These are phyloP conservation scores for Alternaria viburni DNA, from an alignment of 2,329 filamentous ascomycete species.

Conservation along the genomic window DNA sequence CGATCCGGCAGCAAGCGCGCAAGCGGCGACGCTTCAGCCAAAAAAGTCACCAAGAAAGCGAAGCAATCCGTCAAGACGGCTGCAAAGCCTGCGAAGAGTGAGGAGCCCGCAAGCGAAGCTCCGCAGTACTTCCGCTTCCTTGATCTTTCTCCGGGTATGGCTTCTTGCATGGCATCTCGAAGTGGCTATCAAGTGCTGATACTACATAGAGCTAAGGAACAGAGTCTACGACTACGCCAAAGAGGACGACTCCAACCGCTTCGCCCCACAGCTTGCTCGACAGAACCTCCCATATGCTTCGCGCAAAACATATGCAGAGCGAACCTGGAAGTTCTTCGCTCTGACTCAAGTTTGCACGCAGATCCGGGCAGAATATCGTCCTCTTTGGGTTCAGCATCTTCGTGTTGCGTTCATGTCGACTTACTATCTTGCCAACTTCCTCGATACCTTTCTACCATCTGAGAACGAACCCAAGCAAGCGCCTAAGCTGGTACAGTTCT, in stretches of 20 bases:
- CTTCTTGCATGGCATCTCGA: too few relatives aligned
- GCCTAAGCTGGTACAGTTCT: too few relatives aligned
- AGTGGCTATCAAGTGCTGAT: neutral
- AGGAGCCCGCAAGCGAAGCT: neutral
- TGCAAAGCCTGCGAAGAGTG: neutral
- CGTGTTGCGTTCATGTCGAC: neutral
- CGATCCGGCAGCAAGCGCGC: neutral
- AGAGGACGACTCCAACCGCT: neutral
- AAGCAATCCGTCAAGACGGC: neutral
- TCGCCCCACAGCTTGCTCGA: too few relatives aligned
- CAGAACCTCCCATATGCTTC: too few relatives aligned
- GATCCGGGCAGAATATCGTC: slow-evolving; percentile 5
- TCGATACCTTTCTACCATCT: too few relatives aligned
- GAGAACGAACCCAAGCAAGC: too few relatives aligned
- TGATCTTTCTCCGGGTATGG: neutral
- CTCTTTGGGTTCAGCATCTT: neutral
- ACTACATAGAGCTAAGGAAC: fast-evolving
- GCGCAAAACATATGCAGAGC: neutral
- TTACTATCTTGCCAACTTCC: too few relatives aligned
- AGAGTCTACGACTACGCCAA: neutral
- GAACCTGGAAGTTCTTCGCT: neutral
- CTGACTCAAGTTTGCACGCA: neutral
- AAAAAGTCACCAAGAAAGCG: neutral
- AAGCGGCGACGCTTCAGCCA: neutral
- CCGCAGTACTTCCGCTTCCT: neutral